These are phyloP conservation scores for Tetrastigma voinierianum DNA, from an alignment of 164 flowering plant species.

Conservation along the genomic window DNA sequence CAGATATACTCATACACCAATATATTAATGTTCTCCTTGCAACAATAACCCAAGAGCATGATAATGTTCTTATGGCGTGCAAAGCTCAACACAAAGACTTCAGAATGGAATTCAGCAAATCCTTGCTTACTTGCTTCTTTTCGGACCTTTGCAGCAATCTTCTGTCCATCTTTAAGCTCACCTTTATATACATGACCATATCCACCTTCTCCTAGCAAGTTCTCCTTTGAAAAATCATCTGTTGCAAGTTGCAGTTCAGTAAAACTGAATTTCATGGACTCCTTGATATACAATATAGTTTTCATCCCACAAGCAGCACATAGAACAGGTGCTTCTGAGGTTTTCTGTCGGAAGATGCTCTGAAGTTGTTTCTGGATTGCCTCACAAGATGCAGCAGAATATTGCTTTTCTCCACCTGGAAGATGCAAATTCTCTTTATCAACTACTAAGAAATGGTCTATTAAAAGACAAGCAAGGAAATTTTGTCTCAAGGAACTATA, in stretches of 20 bases:
- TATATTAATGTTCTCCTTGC: slow-evolving; percentile 44
- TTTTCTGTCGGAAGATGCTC: slow-evolving; percentile 4
- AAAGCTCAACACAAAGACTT: slow-evolving; percentile 47
- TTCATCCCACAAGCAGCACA: slow-evolving; percentile 50
- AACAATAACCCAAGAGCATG: slow-evolving; percentile 60
- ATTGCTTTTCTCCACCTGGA: slow-evolving; percentile 22
- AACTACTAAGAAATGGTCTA: neutral
- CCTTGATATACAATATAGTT: slow-evolving; percentile 40
- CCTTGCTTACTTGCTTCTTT: slow-evolving; percentile 65
- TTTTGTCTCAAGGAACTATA: neutral
- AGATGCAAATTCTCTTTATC: neutral
- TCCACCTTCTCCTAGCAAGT: slow-evolving; percentile 67
- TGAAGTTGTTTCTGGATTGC: slow-evolving; percentile 7
- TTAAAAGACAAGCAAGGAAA: neutral
- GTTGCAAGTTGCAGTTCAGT: slow-evolving; percentile 55
- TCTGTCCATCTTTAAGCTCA: slow-evolving; percentile 54
- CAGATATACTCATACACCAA: slow-evolving; percentile 73
- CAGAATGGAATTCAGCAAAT: slow-evolving; percentile 50
- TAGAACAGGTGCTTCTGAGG: slow-evolving; percentile 45
- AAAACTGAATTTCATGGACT: slow-evolving; percentile 41
- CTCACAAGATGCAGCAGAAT: slow-evolving; percentile 14
- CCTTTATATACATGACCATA: slow-evolving; percentile 64
- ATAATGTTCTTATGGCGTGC: slow-evolving; percentile 75
- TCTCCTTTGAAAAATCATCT: slow-evolving; percentile 39
- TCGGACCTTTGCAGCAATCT: slow-evolving; percentile 59